phyloP scores from a whole-genome alignment of 192 early-diverging fungal genomes.

The Phycomyces nitens region DNA sequence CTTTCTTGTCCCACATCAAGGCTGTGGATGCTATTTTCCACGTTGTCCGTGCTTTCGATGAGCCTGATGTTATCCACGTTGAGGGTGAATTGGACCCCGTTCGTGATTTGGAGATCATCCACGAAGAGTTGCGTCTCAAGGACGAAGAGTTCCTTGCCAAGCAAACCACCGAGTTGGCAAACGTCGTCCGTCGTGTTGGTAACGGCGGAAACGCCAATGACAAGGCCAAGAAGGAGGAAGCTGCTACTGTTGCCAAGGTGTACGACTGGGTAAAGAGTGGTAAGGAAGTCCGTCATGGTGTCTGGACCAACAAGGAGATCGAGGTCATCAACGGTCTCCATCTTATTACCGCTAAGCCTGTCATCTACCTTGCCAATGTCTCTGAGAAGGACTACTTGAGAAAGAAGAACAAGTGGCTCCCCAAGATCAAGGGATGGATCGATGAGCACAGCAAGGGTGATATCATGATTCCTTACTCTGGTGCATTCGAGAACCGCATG shows the following conservation, averaged over 20 bases:
- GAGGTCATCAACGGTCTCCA: conserved; percentile 84
- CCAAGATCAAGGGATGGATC: conserved; percentile 90
- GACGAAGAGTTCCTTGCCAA: conserved; percentile 77
- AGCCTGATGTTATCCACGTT: conserved; percentile 92
- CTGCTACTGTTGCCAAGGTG: conserved; percentile 64
- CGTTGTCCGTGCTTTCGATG: conserved; percentile 86
- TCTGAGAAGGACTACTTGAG: conserved; percentile 83
- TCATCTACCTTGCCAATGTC: conserved; percentile 92
- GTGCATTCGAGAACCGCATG: conserved; percentile 62
- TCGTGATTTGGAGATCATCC: conserved; percentile 93
- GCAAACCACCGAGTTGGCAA: conserved; percentile 65
- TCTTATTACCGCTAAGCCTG: conserved; percentile 94
- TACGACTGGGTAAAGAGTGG: conserved; percentile 71
- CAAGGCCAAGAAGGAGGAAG: conserved; percentile 89
- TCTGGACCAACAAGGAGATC: conserved; percentile 88
- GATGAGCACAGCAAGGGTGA: conserved; percentile 89
- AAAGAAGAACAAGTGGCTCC: conserved; percentile 85
- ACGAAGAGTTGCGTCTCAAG: conserved; percentile 92
- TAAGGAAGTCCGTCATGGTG: conserved; percentile 84
- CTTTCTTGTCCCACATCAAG: conserved; percentile 90
- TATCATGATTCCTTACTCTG: conserved; percentile 89
- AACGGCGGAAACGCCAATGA: conserved; percentile 76
- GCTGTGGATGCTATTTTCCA: conserved; percentile 86
- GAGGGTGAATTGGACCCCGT: conserved; percentile 87
- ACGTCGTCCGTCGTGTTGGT: conserved; percentile 69